Evolutionary conservation across 163 green algal genomes (phyloP).

Genomic region (Coccomyxa subellipsoidea): DNA sequence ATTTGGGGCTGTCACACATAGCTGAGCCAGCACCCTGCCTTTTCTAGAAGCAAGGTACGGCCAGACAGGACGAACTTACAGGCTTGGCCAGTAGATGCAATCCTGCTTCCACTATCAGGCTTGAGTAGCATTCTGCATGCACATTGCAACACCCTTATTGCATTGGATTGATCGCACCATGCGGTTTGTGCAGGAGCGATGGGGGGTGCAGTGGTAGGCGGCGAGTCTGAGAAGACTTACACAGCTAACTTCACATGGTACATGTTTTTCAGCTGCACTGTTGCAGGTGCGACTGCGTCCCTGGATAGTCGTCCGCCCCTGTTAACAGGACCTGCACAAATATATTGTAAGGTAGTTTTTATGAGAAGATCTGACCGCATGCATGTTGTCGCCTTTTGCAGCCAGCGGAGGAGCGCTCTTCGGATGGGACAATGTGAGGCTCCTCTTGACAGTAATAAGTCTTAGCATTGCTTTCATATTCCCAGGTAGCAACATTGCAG

Average conservation of each 20-base stretch:
- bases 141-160: too few relatives aligned
- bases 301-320: background rate
- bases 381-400: background rate
- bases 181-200: too few relatives aligned
- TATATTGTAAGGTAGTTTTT: background rate
- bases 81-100: too few relatives aligned
- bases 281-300: background rate
- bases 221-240: constrained; percentile 9
- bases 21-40: too few relatives aligned
- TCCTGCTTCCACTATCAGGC: too few relatives aligned
- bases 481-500: background rate
- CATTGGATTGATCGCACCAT: too few relatives aligned
- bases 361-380: background rate
- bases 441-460: too few relatives aligned
- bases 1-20: too few relatives aligned
- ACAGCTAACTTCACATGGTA: constrained; percentile 21
- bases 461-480: background rate
- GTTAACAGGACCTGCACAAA: background rate
- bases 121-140: too few relatives aligned
- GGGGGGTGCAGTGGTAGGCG: background rate
- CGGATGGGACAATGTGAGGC: constrained; percentile 14
- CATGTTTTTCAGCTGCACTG: constrained; percentile 21
- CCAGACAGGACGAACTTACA: too few relatives aligned
- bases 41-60: too few relatives aligned
- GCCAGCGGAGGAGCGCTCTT: constrained; percentile 24